Base-by-base conservation (phyloP, 345 rosid genomes). In the Hypericum perforatum region DNA sequence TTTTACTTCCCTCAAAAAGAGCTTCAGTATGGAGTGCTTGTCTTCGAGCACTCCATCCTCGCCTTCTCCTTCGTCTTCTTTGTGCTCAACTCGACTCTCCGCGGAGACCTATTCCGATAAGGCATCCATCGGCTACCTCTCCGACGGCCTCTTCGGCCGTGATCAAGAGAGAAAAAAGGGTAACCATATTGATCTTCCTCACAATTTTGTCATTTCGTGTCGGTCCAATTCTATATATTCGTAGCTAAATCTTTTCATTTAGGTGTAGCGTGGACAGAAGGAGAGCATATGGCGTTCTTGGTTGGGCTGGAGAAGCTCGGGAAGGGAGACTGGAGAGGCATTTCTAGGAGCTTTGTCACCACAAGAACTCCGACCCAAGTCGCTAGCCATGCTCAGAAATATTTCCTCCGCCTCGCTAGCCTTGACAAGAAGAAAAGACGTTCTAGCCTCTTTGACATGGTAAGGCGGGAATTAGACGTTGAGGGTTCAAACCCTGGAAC, bases 221-320 rank as follows among this genome's bases (percentile, higher is more conserved):
- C 14, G 6, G 5, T 32, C 10, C 13, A 22, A 41, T 11, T 56
- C n/a, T 7, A 6, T 13, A 38, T n/a, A 5, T 11, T 39, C 32
- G 9, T 40, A 16, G 45, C 11, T 10, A 2, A 48, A 48, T 48
- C 22, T 8, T 7, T 48, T 15, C 1, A 11, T 11, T 5, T 42
- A 82, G 90, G 90, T 60, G 77, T 68, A 44, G 77, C 86, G 41
- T 82, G 90, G 90, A 75, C 90, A 36, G 90, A 79, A 66, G 86
- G 77, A 43, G 90, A 82, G 59, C 90, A 83, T 52, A 37, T 74
- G 60, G 52, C 49, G 5, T 80, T 83, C 65, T 57, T 83, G 11
- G 11, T 64, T 0, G 90, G 90, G 62, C 62, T 83, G 0, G 82
- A 80, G 62, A 78, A 61, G 77, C 76, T 78, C 11, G 89, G 89